Percentiles rank a stretch among this genome's conserved stretches.
phyloP scores from a whole-genome alignment of 2,329 filamentous ascomycete genomes.

The Fusarium sp. region DNA sequence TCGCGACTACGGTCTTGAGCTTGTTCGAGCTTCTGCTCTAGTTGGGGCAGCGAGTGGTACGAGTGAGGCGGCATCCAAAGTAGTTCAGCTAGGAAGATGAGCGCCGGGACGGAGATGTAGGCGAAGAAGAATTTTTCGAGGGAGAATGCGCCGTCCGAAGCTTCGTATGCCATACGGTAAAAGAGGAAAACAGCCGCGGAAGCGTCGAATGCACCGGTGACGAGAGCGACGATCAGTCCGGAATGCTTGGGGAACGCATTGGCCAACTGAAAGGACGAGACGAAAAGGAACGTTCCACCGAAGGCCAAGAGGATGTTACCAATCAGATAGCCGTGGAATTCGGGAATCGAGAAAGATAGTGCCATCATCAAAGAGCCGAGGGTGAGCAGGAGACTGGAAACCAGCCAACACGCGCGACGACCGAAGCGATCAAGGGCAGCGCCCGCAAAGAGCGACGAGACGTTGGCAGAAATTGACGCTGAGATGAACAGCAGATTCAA shows the following conservation, averaged over 20 bases:
- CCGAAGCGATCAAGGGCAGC: constrained; percentile 85
- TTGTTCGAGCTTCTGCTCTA: constrained; percentile 55
- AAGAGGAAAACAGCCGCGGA: constrained; percentile 81
- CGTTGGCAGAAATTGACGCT: constrained; percentile 86
- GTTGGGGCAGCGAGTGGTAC: constrained; percentile 54
- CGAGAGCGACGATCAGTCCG: constrained; percentile 77
- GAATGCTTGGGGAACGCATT: constrained; percentile 82
- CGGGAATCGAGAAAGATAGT: constrained; percentile 69
- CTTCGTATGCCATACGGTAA: constrained; percentile 76
- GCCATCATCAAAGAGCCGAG: constrained; percentile 78
- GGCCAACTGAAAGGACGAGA: constrained; percentile 82
- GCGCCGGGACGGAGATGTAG: constrained; percentile 51
- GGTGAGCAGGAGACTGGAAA: constrained; percentile 75
- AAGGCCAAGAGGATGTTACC: constrained; percentile 81
- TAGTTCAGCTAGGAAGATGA: constrained; percentile 53
- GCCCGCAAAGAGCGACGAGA: constrained; percentile 84
- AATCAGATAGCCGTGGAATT: constrained; percentile 77
- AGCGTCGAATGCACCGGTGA: constrained; percentile 85
- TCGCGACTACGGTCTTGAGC: constrained; percentile 53
- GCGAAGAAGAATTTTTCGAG: constrained; percentile 56
- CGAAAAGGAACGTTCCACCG: constrained; percentile 83
- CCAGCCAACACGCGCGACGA: constrained; percentile 77
- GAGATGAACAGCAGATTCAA: constrained; percentile 92
- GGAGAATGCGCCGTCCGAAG: constrained; percentile 54
- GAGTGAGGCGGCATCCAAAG: constrained; percentile 54